Evolutionary conservation across 768 basidiomycete species (phyloP).

Genomic region (Ramaria sp.): DNA sequence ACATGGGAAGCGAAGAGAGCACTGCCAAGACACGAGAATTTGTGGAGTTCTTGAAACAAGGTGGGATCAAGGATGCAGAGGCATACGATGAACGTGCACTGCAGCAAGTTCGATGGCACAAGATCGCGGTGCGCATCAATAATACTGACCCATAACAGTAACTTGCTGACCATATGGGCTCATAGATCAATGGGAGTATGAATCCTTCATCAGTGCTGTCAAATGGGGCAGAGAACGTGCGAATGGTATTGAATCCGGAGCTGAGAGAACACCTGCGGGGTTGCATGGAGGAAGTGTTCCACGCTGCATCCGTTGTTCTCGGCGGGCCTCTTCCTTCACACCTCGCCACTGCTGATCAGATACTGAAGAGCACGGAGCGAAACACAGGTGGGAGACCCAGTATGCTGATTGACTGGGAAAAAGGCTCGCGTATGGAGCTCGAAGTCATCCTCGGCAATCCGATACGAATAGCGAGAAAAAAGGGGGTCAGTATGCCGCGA

Average conservation of each 20-base stretch:
- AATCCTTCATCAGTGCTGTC: constrained; percentile 20
- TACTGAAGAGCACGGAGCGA: constrained; percentile 16
- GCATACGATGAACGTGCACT: constrained; percentile 16
- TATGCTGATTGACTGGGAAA: constrained; percentile 20
- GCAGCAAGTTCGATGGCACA: constrained; percentile 22
- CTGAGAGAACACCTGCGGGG: constrained; percentile 15
- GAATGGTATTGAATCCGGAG: constrained; percentile 17
- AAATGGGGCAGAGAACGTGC: constrained; percentile 16
- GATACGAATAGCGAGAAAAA: constrained; percentile 16
- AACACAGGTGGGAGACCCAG: constrained; percentile 17
- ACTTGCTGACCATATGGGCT: not conserved
- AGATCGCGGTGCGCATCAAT: constrained; percentile 16
- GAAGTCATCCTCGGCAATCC: constrained; percentile 22
- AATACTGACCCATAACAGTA: no score
- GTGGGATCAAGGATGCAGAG: constrained; percentile 20
- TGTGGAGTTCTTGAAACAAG: constrained; percentile 15
- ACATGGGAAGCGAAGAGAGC: constrained; percentile 8
- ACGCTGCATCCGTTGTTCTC: constrained; percentile 16
- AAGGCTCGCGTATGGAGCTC: constrained; percentile 17
- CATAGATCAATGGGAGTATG: constrained; percentile 18
- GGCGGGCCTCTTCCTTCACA: constrained; percentile 16
- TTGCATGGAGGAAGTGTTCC: constrained; percentile 19
- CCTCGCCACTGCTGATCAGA: constrained; percentile 16
- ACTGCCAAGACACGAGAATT: constrained; percentile 10
- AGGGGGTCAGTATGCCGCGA: constrained; percentile 19